phyloP scores from a whole-genome alignment of 2,329 filamentous ascomycete genomes.

The Trichoderma oligosporum region DNA sequence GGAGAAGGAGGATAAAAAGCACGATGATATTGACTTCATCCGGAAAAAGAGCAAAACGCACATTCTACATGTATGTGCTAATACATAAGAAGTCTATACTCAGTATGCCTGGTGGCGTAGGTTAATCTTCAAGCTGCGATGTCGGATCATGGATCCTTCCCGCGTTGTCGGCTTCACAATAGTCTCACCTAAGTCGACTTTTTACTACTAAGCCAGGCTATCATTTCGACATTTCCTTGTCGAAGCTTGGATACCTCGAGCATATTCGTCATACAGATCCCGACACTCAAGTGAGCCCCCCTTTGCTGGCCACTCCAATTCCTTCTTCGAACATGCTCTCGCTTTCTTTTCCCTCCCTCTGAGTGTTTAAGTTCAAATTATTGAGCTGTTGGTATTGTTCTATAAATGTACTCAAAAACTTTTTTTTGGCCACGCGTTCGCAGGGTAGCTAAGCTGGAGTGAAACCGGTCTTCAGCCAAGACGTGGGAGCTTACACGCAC shows the following conservation, averaged over 20 bases:
- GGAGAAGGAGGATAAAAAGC: no score
- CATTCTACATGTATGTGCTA: background rate
- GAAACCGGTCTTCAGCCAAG: background rate
- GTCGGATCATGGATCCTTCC: background rate
- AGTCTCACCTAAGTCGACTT: constrained; percentile 9
- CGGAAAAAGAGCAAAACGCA: background rate
- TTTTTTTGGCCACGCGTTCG: background rate
- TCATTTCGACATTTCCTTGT: background rate
- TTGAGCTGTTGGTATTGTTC: background rate
- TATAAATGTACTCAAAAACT: no score
- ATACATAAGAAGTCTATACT: background rate
- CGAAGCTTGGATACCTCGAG: background rate
- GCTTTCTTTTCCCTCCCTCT: background rate
- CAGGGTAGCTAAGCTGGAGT: background rate
- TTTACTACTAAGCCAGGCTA: constrained; percentile 7
- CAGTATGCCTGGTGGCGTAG: background rate
- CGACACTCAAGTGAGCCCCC: background rate
- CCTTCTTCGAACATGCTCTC: background rate
- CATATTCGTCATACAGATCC: background rate
- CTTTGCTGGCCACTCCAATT: background rate
- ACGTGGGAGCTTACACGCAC: background rate
- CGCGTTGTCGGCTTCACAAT: background rate
- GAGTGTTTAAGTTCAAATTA: background rate
- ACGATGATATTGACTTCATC: fast-evolving
- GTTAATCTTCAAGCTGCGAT: background rate